Conservation (phyloP, 1,284 basidiomycete species). For the Leccinum pachyderme region DNA sequence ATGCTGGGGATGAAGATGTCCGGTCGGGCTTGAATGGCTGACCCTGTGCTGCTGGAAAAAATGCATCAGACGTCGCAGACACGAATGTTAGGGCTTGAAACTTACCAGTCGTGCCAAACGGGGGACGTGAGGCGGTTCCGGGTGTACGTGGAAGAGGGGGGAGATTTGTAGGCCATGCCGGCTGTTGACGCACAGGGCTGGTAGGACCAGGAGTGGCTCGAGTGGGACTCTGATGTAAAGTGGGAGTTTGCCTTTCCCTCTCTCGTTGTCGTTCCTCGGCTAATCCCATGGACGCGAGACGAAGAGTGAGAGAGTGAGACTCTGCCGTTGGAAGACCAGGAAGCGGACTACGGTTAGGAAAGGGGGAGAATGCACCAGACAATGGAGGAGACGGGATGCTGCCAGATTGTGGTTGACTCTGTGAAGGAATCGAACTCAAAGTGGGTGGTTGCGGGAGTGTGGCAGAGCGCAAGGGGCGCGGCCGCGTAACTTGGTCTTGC, state of each 20-base stretch:
- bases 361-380: slow-evolving; percentile 8
- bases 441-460: slow-evolving; percentile 26
- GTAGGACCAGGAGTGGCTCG: slow-evolving; percentile 5
- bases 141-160: slow-evolving; percentile 33
- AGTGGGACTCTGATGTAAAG: slow-evolving; percentile 12
- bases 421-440: slow-evolving; percentile 1
- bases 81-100: not conserved
- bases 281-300: slow-evolving; percentile 27
- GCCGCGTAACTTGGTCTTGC: slow-evolving; percentile 8
- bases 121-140: slow-evolving; percentile 12
- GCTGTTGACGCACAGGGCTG: slow-evolving; percentile 21
- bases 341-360: slow-evolving; percentile 10
- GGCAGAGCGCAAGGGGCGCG: slow-evolving; percentile 17
- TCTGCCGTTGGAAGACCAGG: slow-evolving; percentile 9
- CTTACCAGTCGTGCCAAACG: slow-evolving; percentile 21
- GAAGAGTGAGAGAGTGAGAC: slow-evolving; percentile 30
- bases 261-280: slow-evolving; percentile 21
- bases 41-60: slow-evolving; percentile 2
- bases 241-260: slow-evolving; percentile 9
- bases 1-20: slow-evolving; percentile 12
- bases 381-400: slow-evolving; percentile 13
- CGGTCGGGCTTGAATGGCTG: slow-evolving; percentile 12
- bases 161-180: slow-evolving; percentile 26
- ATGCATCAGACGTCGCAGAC: slow-evolving; percentile 10
- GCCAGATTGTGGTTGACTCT: not conserved